Evolutionary conservation across 108 stramenopile genomes (phyloP).

Genomic region (Nitzschia sp.): DNA sequence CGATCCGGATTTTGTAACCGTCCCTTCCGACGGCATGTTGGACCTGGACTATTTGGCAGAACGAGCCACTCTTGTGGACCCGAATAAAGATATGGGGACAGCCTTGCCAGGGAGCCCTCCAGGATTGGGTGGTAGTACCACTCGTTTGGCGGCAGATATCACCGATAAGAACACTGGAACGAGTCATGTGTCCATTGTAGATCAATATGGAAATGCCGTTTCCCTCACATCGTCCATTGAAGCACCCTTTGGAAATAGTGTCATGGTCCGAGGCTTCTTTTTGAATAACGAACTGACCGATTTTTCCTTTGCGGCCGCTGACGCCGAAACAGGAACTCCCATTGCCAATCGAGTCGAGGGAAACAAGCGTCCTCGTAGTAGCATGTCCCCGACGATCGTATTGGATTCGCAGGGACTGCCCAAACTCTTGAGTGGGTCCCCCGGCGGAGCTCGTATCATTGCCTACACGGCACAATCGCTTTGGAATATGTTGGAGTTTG

Average conservation of each 20-base stretch:
- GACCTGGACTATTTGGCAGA: too few species aligned
- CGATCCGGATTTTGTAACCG: too few species aligned
- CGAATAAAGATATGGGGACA: too few species aligned
- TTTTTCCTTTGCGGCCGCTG: not conserved
- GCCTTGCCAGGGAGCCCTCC: too few species aligned
- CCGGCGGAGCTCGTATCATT: too few species aligned
- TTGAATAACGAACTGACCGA: conserved; percentile 7
- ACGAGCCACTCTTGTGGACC: too few species aligned
- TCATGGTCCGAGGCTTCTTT: conserved; percentile 10
- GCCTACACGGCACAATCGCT: too few species aligned
- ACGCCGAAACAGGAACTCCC: not conserved
- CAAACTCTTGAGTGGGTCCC: too few species aligned
- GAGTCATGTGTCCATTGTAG: conserved; percentile 38
- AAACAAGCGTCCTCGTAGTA: conserved; percentile 3
- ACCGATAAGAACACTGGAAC: conserved; percentile 39
- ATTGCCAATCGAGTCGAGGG: conserved; percentile 6
- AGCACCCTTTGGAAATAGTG: conserved; percentile 39
- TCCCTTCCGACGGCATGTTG: too few species aligned
- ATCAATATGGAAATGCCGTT: conserved; percentile 40
- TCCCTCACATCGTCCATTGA: conserved; percentile 39
- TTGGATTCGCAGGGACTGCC: too few species aligned
- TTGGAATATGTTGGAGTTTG: too few species aligned
- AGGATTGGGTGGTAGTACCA: too few species aligned
- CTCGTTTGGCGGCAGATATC: not conserved
- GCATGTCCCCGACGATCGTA: conserved; percentile 12